phyloP scores from a whole-genome alignment of 306 rosid species.

The barrel medic (Medicago truncatula) region MtrunA17r5.0-ANR NC_053042.1:52711501-52712000 shows the following conservation, averaged over 20 bases:
- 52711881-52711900: constrained; percentile 33
- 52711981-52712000: constrained; percentile 63
- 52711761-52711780: constrained; percentile 92
- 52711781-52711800: constrained; percentile 86
- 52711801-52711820: constrained; percentile 57
- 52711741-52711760: constrained; percentile 90
- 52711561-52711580: constrained; percentile 31
- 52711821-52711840: constrained; percentile 25
- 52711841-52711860: constrained; percentile 7
- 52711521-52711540: neutral
- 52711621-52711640: constrained; percentile 64
- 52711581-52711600: constrained; percentile 78
- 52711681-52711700: constrained; percentile 21
- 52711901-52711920: constrained; percentile 23
- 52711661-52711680: constrained; percentile 21
- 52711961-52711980: constrained; percentile 26
- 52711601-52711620: constrained; percentile 86
- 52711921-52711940: constrained; percentile 15
- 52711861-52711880: constrained; percentile 8
- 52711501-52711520: constrained; percentile 21
- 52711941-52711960: constrained; percentile 2
- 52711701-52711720: constrained; percentile 41
- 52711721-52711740: constrained; percentile 88
- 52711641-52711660: constrained; percentile 13
- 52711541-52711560: constrained; percentile 29